A percentile compares a stretch with the other conserved stretches of the same genome.
Evolutionary conservation across 192 early-diverging fungal genomes (phyloP).

Genomic region (Entomortierella chlamydospora): DNA sequence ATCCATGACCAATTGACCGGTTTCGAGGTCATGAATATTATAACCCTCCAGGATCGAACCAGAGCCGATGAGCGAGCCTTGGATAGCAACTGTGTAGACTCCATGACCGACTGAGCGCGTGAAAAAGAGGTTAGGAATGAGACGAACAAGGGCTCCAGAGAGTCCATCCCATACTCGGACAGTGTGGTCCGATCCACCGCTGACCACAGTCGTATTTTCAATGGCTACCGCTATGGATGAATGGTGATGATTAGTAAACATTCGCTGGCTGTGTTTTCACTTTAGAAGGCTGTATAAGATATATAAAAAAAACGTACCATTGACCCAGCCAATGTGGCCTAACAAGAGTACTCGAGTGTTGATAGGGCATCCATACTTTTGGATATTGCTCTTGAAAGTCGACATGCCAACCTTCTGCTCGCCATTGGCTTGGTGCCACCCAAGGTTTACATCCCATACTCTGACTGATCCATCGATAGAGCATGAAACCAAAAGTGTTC

Average conservation of each 20-base stretch:
- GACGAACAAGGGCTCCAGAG: conserved; percentile 2
- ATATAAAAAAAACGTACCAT: conserved; percentile 12
- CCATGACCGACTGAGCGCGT: conserved; percentile 25
- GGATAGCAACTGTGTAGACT: conserved; percentile 31
- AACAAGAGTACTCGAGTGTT: neutral
- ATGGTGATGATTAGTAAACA: neutral
- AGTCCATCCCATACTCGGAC: conserved; percentile 42
- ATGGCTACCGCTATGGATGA: conserved; percentile 38
- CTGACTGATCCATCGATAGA: conserved; percentile 44
- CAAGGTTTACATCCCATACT: conserved; percentile 22
- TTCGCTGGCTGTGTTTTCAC: too few species aligned
- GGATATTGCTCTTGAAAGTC: conserved; percentile 10
- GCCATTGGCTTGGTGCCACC: neutral
- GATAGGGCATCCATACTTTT: conserved; percentile 25
- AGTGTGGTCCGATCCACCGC: conserved; percentile 44
- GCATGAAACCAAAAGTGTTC: conserved; percentile 15
- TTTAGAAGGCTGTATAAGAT: neutral
- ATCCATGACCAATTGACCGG: conserved; percentile 19
- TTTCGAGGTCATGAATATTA: conserved; percentile 14
- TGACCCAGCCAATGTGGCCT: conserved; percentile 49
- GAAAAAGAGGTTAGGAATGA: conserved; percentile 24
- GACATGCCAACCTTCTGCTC: too few species aligned
- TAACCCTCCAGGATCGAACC: conserved; percentile 42
- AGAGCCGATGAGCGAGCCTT: conserved; percentile 10
- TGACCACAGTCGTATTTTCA: conserved; percentile 32